Conservation (phyloP, 176 grass and related monocot genomes). For the Oryza nivara region DNA sequence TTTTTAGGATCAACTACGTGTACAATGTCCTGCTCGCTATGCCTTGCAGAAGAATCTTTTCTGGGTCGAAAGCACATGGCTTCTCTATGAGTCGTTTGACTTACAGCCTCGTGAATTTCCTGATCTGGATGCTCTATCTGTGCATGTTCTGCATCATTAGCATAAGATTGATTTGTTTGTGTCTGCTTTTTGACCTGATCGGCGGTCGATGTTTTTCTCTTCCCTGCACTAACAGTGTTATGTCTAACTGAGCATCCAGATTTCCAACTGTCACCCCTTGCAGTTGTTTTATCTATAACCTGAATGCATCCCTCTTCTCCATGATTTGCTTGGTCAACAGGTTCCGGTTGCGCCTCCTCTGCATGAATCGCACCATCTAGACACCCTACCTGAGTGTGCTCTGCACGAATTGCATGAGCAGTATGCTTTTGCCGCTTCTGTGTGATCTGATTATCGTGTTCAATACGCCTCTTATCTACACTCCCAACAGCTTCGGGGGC, state of each 20-base stretch:
- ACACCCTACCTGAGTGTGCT: neutral
- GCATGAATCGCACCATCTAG: constrained; percentile 15
- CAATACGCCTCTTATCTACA: too few species aligned
- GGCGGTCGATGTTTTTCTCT: neutral
- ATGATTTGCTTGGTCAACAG: constrained; percentile 2
- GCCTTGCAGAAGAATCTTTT: constrained; percentile 15
- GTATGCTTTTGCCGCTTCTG: neutral
- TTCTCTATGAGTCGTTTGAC: neutral
- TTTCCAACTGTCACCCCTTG: neutral
- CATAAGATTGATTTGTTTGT: constrained; percentile 14
- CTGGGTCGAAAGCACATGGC: constrained; percentile 1
- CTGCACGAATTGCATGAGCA: neutral
- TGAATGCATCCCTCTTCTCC: constrained; percentile 17
- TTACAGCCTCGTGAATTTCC: constrained; percentile 13
- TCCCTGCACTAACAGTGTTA: neutral
- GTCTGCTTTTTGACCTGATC: neutral
- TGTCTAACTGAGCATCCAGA: constrained; percentile 12
- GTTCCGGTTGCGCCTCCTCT: too few species aligned
- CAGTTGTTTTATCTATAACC: neutral
- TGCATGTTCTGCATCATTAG: neutral
- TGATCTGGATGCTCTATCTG: neutral
- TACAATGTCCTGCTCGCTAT: neutral
- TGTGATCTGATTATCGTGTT: neutral
- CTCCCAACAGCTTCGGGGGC: too few species aligned
- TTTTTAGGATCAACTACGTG: neutral